Conservation (phyloP, 805 yeast species). For the Vanderwaltozyma verrucispora region DNA sequence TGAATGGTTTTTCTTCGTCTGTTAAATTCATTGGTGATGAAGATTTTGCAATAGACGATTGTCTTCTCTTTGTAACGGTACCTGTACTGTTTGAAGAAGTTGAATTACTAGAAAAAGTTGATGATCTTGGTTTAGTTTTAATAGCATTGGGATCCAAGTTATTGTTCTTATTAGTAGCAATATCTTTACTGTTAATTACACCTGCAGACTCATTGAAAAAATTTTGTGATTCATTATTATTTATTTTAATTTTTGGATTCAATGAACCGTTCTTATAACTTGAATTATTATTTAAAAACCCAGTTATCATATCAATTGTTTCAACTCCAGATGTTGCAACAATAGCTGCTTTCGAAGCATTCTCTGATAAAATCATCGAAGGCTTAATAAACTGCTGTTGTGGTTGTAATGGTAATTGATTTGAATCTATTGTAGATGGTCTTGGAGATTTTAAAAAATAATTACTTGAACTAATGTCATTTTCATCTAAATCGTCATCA, state of each 20-base stretch:
- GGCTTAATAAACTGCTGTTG: constrained; percentile 19
- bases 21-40: neutral
- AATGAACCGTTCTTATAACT: neutral
- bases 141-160: too few relatives aligned
- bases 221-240: too few relatives aligned
- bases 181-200: too few relatives aligned
- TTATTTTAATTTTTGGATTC: neutral
- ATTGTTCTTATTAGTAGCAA: too few relatives aligned
- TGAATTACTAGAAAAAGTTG: neutral
- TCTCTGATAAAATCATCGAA: constrained; percentile 22
- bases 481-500: constrained; percentile 8
- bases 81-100: constrained; percentile 1
- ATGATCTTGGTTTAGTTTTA: neutral
- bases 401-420: neutral
- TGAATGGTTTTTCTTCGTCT: constrained; percentile 28
- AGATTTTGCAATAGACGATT: constrained; percentile 7
- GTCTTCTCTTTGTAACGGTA: constrained; percentile 6
- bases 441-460: constrained; percentile 9
- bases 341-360: constrained; percentile 20
- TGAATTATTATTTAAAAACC: neutral
- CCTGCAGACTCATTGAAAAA: too few relatives aligned
- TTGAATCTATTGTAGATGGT: neutral
- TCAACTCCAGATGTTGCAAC: constrained; percentile 17
- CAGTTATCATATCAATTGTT: neutral
- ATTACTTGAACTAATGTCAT: neutral